phyloP scores from a whole-genome alignment of 768 basidiomycete genomes.

The Suillus americanus region DNA sequence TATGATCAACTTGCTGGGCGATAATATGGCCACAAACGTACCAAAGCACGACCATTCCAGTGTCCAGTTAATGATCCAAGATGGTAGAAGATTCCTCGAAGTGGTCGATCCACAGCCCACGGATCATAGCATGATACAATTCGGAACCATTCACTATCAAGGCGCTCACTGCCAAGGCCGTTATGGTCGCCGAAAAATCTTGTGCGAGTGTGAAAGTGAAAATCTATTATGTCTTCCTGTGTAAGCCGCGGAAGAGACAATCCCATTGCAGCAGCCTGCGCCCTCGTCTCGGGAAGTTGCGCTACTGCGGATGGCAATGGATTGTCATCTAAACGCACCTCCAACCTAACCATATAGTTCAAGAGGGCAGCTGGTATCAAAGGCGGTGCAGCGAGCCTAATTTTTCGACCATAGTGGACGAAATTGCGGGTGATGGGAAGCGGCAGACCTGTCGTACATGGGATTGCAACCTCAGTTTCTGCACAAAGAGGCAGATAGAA shows the following conservation, averaged over 20 bases:
- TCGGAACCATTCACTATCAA: constrained; percentile 52
- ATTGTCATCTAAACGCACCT: constrained; percentile 33
- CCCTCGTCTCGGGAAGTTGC: constrained; percentile 36
- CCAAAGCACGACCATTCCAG: constrained; percentile 49
- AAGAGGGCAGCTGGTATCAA: constrained; percentile 41
- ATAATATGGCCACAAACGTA: constrained; percentile 25
- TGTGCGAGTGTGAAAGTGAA: constrained; percentile 37
- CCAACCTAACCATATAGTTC: constrained; percentile 35
- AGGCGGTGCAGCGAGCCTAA: constrained; percentile 41
- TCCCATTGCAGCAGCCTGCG: constrained; percentile 30
- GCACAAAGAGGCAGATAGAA: constrained; percentile 41
- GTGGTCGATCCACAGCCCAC: constrained; percentile 32
- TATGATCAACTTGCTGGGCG: not conserved
- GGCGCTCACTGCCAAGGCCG: constrained; percentile 25
- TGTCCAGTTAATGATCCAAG: constrained; percentile 43
- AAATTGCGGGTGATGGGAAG: constrained; percentile 33
- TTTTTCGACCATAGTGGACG: constrained; percentile 40
- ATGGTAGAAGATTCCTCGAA: constrained; percentile 43
- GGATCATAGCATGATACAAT: constrained; percentile 43
- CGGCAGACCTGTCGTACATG: constrained; percentile 22
- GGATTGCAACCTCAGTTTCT: constrained; percentile 20
- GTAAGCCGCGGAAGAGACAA: constrained; percentile 31
- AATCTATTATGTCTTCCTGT: constrained; percentile 41
- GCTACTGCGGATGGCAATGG: constrained; percentile 23
- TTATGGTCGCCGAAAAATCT: constrained; percentile 25